These are phyloP conservation scores for Entomortierella beljakovae DNA, from an alignment of 192 early-diverging fungal species.

Conservation along the genomic window DNA sequence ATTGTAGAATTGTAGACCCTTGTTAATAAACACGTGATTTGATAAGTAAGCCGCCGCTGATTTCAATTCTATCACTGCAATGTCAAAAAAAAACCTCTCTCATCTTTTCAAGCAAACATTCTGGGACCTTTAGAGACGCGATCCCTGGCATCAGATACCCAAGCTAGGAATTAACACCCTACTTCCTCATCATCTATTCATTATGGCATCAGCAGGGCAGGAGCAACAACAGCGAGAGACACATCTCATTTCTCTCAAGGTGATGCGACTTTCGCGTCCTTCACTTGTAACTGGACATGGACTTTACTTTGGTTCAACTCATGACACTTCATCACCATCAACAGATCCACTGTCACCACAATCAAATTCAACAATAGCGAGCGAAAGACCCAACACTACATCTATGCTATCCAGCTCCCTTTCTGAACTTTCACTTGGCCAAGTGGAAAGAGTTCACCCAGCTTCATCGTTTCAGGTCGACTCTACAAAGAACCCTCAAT, in stretches of 20 bases:
- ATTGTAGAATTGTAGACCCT: not conserved
- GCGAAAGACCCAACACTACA: conserved; percentile 54
- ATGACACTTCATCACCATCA: conserved; percentile 16
- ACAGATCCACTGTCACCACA: not conserved
- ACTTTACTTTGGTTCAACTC: conserved; percentile 51
- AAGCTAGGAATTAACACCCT: not conserved
- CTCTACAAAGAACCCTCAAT: not conserved
- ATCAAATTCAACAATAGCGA: not conserved
- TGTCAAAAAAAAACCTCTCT: not conserved
- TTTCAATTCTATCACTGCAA: not conserved
- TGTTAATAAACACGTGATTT: not conserved
- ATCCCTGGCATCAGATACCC: not conserved
- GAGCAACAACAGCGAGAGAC: conserved; percentile 52
- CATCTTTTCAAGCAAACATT: not conserved
- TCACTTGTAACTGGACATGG: conserved; percentile 65
- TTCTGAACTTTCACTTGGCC: conserved; percentile 47
- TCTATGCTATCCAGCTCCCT: conserved; percentile 56
- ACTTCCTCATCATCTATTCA: conserved; percentile 9
- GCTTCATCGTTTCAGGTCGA: conserved; percentile 12
- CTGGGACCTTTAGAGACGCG: not conserved
- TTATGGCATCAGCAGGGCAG: conserved; percentile 38
- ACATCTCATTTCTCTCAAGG: conserved; percentile 88
- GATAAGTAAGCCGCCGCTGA: not conserved
- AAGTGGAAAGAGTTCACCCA: conserved; percentile 51
- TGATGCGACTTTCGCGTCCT: conserved; percentile 91